A percentile compares a stretch with the other conserved stretches of the same genome.
phyloP scores from a whole-genome alignment of 805 yeast species.

The Ogataea thermomethanolica region DNA sequence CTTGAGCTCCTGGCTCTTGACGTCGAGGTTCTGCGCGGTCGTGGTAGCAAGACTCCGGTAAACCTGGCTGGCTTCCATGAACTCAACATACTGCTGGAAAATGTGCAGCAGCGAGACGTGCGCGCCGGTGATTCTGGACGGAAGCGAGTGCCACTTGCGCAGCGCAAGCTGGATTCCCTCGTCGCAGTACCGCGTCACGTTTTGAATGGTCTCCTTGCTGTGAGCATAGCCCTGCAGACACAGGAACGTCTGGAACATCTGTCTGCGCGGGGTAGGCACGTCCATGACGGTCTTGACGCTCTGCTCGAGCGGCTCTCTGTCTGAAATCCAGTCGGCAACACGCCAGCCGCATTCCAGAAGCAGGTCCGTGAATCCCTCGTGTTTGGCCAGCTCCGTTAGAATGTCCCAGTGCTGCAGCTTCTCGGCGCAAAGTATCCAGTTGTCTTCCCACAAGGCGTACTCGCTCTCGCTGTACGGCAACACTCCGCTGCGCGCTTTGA shows the following conservation, averaged over 20 bases:
- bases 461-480: slow-evolving; percentile 94
- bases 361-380: slow-evolving; percentile 95
- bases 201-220: slow-evolving; percentile 80
- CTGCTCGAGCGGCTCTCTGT: slow-evolving; percentile 89
- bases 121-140: slow-evolving; percentile 69
- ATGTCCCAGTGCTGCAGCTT: slow-evolving; percentile 98
- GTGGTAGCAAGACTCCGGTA: slow-evolving; percentile 85
- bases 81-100: slow-evolving; percentile 96
- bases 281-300: slow-evolving; percentile 96
- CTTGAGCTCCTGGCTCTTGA: slow-evolving; percentile 90
- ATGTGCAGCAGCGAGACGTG: slow-evolving; percentile 89
- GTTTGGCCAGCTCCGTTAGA: slow-evolving; percentile 91
- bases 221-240: slow-evolving; percentile 92
- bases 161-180: slow-evolving; percentile 94
- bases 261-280: slow-evolving; percentile 96
- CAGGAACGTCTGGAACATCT: slow-evolving; percentile 90
- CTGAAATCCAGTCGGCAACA: slow-evolving; percentile 97
- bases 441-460: slow-evolving; percentile 96
- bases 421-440: slow-evolving; percentile 97
- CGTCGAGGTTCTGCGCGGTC: slow-evolving; percentile 87
- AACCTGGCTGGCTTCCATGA: slow-evolving; percentile 95
- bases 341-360: slow-evolving; percentile 99
- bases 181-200: slow-evolving; percentile 81
- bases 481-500: slow-evolving; percentile 92
- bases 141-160: slow-evolving; percentile 90